Evolutionary conservation across 352 stramenopile species (phyloP).

Genomic region (Phytophthora crassamura): DNA sequence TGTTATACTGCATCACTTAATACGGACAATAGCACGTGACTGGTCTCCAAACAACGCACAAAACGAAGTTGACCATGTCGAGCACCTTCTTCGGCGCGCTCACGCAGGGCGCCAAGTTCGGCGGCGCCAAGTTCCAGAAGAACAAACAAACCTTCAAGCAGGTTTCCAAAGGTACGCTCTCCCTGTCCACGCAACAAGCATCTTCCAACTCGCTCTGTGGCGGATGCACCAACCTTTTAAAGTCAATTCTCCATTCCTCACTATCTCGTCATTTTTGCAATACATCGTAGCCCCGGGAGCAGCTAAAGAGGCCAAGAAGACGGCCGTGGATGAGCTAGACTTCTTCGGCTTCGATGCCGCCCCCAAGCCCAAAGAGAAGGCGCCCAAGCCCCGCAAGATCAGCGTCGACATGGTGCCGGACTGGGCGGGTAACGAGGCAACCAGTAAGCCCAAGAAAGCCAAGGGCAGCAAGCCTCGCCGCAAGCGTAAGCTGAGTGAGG

Average conservation of each 20-base stretch:
- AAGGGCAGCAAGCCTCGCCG: slow-evolving; percentile 76
- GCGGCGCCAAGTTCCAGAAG: slow-evolving; percentile 57
- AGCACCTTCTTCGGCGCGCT: slow-evolving; percentile 79
- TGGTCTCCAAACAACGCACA: slow-evolving; percentile 22
- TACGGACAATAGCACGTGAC: slow-evolving; percentile 4
- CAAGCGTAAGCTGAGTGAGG: slow-evolving; percentile 87
- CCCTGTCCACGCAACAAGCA: slow-evolving; percentile 8
- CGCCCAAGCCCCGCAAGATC: slow-evolving; percentile 57
- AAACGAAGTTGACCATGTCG: slow-evolving; percentile 45
- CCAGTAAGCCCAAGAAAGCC: slow-evolving; percentile 46
- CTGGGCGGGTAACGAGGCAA: slow-evolving; percentile 63
- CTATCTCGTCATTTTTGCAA: slow-evolving; percentile 8
- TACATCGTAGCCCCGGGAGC: slow-evolving; percentile 16
- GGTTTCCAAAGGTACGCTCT: slow-evolving; percentile 11
- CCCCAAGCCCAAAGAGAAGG: slow-evolving; percentile 42
- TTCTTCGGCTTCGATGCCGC: slow-evolving; percentile 81
- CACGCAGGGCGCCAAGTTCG: slow-evolving; percentile 74
- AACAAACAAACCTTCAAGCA: slow-evolving; percentile 71
- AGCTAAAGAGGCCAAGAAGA: slow-evolving; percentile 28
- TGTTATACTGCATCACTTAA: slow-evolving; percentile 1
- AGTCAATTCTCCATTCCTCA: neutral
- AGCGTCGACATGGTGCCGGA: slow-evolving; percentile 74
- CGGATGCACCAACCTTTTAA: neutral
- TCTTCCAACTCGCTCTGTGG: slow-evolving; percentile 12
- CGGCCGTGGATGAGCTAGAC: slow-evolving; percentile 63